These are phyloP conservation scores for Microbotryum saponariae DNA, from an alignment of 1,284 basidiomycete species.

Conservation along the genomic window DNA sequence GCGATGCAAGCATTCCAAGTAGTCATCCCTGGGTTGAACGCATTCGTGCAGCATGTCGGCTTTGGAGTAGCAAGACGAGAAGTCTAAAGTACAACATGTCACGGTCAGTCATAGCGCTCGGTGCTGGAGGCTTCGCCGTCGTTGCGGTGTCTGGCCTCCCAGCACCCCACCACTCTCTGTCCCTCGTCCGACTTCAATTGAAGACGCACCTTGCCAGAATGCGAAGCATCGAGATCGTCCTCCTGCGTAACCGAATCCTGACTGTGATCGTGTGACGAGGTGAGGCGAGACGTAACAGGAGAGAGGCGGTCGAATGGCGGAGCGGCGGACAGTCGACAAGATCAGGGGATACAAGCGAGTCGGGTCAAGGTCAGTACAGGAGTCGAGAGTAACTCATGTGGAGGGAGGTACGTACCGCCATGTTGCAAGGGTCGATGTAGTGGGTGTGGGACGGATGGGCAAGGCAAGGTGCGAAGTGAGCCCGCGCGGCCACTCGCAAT, in stretches of 20 bases:
- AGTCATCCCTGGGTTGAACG: constrained; percentile 68
- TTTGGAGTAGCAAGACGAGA: constrained; percentile 73
- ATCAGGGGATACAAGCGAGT: not conserved
- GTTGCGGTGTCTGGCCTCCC: not conserved
- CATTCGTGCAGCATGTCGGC: constrained; percentile 72
- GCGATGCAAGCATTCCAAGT: constrained; percentile 86
- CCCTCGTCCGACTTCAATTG: not conserved
- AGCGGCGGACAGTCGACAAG: not conserved
- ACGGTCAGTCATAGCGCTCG: no score
- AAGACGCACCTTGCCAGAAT: constrained; percentile 67
- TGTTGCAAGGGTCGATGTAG: not conserved
- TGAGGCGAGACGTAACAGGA: not conserved
- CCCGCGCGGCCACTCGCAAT: no score
- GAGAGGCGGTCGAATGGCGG: not conserved
- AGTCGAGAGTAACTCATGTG: not conserved
- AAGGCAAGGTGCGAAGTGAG: not conserved
- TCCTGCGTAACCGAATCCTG: constrained; percentile 60
- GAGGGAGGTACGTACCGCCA: constrained; percentile 1
- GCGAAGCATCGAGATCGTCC: constrained; percentile 80
- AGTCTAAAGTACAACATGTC: constrained; percentile 35
- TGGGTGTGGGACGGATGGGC: not conserved
- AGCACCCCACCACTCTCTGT: not conserved
- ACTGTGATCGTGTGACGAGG: constrained; percentile 38
- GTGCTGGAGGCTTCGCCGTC: not conserved
- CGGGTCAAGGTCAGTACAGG: not conserved